These are phyloP conservation scores for Pterulicium gracile DNA, from an alignment of 1,284 basidiomycete genomes.

Conservation along the genomic window DNA sequence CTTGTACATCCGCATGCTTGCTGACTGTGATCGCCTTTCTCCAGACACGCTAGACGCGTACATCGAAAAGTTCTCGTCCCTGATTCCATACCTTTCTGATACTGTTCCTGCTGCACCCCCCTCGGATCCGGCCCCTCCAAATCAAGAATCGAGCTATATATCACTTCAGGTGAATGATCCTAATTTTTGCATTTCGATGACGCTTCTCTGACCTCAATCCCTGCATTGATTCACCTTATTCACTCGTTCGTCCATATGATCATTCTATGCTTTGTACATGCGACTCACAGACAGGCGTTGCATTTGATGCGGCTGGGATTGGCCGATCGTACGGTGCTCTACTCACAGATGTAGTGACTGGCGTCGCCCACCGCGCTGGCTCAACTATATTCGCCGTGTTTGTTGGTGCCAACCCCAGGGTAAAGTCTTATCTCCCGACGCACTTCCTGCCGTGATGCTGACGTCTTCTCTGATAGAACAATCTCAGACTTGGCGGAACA, in stretches of 20 bases:
- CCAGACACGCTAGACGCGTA: conserved; percentile 69
- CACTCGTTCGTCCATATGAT: too few relatives aligned
- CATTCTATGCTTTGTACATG: not conserved
- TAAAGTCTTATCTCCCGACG: conserved; percentile 21
- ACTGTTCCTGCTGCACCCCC: conserved; percentile 31
- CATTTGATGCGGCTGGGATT: conserved; percentile 47
- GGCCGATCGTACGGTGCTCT: conserved; percentile 59
- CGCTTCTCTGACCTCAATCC: too few relatives aligned
- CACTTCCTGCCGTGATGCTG: conserved; percentile 5
- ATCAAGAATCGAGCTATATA: conserved; percentile 58
- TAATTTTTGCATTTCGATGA: too few relatives aligned
- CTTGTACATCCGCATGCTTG: conserved; percentile 2
- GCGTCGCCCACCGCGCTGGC: conserved; percentile 39
- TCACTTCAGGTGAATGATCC: conserved; percentile 44
- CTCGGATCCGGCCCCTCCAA: conserved; percentile 55
- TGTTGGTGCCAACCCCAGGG: conserved; percentile 72
- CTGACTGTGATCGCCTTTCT: conserved; percentile 6
- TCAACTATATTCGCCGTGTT: conserved; percentile 56
- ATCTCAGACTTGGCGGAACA: conserved; percentile 63
- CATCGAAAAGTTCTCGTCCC: conserved; percentile 62
- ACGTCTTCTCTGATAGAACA: conserved; percentile 41
- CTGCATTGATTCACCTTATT: too few relatives aligned
- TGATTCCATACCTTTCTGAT: conserved; percentile 53
- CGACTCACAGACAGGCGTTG: conserved; percentile 40
- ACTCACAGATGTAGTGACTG: conserved; percentile 43